phyloP scores from a whole-genome alignment of 345 rosid species.

The Arabidopsis arenosa region DNA sequence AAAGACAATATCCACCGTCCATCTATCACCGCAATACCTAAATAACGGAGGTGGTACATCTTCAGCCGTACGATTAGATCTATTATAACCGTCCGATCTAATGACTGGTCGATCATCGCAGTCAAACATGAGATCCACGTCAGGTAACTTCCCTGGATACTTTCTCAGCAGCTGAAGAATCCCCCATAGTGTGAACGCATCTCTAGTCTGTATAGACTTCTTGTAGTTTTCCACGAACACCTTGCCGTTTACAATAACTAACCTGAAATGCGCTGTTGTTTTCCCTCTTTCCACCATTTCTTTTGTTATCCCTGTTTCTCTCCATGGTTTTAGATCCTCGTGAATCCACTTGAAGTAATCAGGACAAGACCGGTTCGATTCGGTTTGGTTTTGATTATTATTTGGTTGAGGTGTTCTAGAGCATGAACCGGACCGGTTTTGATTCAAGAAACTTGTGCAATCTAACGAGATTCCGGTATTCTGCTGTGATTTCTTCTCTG shows the following conservation, averaged over 20 bases:
- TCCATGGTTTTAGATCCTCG: constrained; percentile 91
- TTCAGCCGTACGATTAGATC: constrained; percentile 17
- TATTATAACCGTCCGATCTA: constrained; percentile 33
- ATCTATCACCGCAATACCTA: constrained; percentile 52
- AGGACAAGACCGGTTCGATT: constrained; percentile 58
- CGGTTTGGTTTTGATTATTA: constrained; percentile 22
- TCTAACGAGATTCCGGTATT: constrained; percentile 25
- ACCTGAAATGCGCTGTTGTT: constrained; percentile 63
- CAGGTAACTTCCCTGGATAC: constrained; percentile 71
- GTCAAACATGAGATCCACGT: constrained; percentile 75
- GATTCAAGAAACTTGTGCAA: constrained; percentile 33
- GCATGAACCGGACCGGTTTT: constrained; percentile 39
- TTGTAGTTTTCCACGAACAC: constrained; percentile 62
- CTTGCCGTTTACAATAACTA: constrained; percentile 56
- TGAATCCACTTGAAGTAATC: constrained; percentile 95
- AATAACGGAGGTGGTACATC: constrained; percentile 54
- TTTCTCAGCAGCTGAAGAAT: constrained; percentile 63
- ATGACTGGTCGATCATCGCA: constrained; percentile 63
- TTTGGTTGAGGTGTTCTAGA: background rate
- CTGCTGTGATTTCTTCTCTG: constrained; percentile 16
- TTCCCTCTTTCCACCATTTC: constrained; percentile 59
- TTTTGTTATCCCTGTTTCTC: constrained; percentile 62
- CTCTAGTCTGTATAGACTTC: constrained; percentile 58
- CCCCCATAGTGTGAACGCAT: constrained; percentile 66
- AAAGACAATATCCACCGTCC: constrained; percentile 51